Evolutionary conservation across 2,329 filamentous ascomycete genomes (phyloP), one percentile per base, ranked within the genome.

Genomic region (Neofusicoccum cordaticola): DNA sequence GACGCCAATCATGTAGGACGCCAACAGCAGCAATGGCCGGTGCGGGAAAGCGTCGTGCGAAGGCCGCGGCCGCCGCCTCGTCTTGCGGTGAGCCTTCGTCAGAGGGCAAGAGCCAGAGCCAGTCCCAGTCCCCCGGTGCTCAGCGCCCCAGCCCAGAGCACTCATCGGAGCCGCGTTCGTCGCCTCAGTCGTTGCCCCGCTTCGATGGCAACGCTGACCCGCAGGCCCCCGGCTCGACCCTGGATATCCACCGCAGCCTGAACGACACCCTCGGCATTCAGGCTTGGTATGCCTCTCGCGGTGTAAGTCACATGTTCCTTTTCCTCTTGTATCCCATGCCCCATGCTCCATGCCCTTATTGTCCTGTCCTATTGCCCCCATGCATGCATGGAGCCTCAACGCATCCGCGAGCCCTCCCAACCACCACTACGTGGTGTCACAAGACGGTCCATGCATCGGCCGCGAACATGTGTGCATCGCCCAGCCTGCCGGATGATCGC

Each of bases 201-300:
- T 67, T 72, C 15, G 75, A 78, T 67, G 75, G 76, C 63, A 76
- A 77, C 64, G 70, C 70, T 34, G 75, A 78, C 60, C 73, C 74
- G 8, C 42, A 57, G 51, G 22, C 19, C 13, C 39, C 50, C 15
- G 51, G 22, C 11, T 27, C 50, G 8, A 57, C 51, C 19, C 39
- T 47, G 41, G 44, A 50, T 3, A 22, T 64, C 19, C 68, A 76
- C 52, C 76, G 74, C 71, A 77, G 75, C 65, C 69, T 77, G 27
- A 74, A 73, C 6, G 76, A 78, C 48, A 72, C 73, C 42, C 68
- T 77, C 27, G 75, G 75, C 50, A 66, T 75, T 13, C 66, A 57
- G 37, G 76, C 75, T 22, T 77, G 73, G 74, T 75, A 72, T 50
- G 58, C 67, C 39, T 74, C 74, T 66, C 75, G 74, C 66, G 76